These are phyloP conservation scores for Capronia epimyces DNA, from an alignment of 2,329 filamentous ascomycete species.

Conservation along the genomic window DNA sequence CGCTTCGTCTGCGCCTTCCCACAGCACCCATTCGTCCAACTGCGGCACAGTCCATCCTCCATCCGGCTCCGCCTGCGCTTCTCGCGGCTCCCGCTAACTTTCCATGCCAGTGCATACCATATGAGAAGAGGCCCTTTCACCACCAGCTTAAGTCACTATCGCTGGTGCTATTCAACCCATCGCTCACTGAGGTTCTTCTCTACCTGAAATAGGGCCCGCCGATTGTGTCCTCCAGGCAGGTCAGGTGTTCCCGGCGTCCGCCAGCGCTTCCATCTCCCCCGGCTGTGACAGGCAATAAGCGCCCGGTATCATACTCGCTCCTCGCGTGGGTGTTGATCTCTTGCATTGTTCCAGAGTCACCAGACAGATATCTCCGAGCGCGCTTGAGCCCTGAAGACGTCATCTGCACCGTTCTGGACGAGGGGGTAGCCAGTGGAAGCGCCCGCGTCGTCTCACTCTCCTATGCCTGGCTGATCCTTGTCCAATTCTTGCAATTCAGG, in stretches of 20 bases:
- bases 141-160: neutral
- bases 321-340: conserved; percentile 8
- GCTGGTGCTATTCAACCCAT: neutral
- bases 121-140: conserved; percentile 1
- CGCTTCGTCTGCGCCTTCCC: neutral
- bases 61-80: conserved; percentile 22
- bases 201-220: neutral
- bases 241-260: neutral
- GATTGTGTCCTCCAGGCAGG: neutral
- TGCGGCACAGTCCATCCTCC: conserved; percentile 8
- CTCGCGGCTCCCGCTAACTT: conserved; percentile 23
- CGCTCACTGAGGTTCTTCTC: neutral
- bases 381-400: conserved; percentile 8
- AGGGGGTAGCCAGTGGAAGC: conserved; percentile 15
- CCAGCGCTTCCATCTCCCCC: conserved; percentile 10
- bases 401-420: conserved; percentile 5
- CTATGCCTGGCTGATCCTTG: conserved; percentile 9
- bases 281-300: conserved; percentile 14
- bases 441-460: conserved; percentile 12
- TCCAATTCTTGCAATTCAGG: conserved; percentile 7
- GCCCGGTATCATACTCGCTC: neutral
- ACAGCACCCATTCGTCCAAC: conserved; percentile 2
- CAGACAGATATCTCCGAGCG: neutral
- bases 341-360: neutral
- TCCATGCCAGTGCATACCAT: conserved; percentile 7